Conservation (phyloP, 1,284 basidiomycete species). For the Filobasidium uniguttulatum region DNA sequence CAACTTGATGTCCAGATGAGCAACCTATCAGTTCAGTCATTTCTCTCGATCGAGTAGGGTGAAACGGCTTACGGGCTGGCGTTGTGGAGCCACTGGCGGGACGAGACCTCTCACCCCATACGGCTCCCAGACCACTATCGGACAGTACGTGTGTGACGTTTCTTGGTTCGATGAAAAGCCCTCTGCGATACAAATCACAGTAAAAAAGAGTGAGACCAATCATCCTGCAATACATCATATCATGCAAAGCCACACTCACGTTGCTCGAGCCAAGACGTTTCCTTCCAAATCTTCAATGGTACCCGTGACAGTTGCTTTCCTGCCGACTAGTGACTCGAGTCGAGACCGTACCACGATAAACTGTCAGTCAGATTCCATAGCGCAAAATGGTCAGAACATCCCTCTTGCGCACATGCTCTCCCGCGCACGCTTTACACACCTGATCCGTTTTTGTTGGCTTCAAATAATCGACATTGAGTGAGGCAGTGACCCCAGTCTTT, state of each 20-base stretch:
- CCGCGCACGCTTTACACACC: constrained; percentile 39
- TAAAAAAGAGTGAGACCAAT: not conserved
- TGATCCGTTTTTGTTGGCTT: constrained; percentile 74
- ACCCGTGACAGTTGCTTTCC: constrained; percentile 61
- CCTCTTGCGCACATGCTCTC: too few relatives aligned
- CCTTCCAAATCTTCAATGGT: constrained; percentile 64
- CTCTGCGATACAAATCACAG: not conserved
- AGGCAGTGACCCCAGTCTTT: constrained; percentile 82
- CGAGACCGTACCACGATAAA: constrained; percentile 42
- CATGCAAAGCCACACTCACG: constrained; percentile 40
- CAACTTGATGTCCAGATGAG: too few relatives aligned
- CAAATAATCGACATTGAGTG: constrained; percentile 56
- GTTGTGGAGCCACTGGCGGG: too few relatives aligned
- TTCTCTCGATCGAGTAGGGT: too few relatives aligned
- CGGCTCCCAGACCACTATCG: not conserved
- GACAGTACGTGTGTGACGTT: not conserved
- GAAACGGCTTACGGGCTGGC: too few relatives aligned
- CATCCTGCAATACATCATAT: not conserved
- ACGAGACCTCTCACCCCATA: not conserved
- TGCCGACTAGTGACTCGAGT: constrained; percentile 52
- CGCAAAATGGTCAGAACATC: not conserved
- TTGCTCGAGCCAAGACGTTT: constrained; percentile 62
- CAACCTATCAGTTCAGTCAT: too few relatives aligned
- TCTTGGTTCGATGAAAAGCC: not conserved
- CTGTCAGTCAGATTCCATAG: too few relatives aligned